Evolutionary conservation across 441 rosid genomes (phyloP), one percentile per base, ranked within the genome.

Genomic region (Brassica balearica): DNA sequence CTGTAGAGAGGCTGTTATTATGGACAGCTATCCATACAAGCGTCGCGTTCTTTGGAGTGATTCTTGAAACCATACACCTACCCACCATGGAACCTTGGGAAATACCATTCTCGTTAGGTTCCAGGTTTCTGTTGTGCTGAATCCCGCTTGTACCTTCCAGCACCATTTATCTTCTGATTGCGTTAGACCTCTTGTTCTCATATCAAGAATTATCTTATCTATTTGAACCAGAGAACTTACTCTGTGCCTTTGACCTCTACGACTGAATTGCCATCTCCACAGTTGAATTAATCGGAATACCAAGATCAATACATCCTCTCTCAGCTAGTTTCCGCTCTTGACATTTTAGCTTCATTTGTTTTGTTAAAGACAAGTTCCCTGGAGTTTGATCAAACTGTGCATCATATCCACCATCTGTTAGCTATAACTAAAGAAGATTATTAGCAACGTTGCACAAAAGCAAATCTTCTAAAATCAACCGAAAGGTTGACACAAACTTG

Each of bases 301-400:
- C 41, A 34, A 34, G 8, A 34, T 34, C 41, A 34, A 34, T 6
- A 34, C 38, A 34, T 34, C 38, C 8, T 6, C 38, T 34, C 41
- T 34, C 69, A 81, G 88, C 86, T 84, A 84, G 83, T 78, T 79
- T 89, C 84, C 88, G 91, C 76, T 86, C 93, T 51, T 88, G 96
- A 80, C 93, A 91, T 80, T 94, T 92, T 15, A 92, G 80, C 87
- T 89, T 94, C 90, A 94, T 84, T 78, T 92, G 93, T 85, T 91
- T 91, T 85, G 84, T 92, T 79, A 89, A 74, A 70, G 97, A 94
- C 77, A 91, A 74, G 61, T 84, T 94, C 83, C 88, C 92, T 34
- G 72, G 82, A 77, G 73, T 85, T 76, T 80, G 74, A 80, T 89
- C 88, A 79, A 84, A 84, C 34, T 68, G 59, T 81, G 84, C 64